These are phyloP conservation scores for Podaxis pistillaris DNA, from an alignment of 768 basidiomycete species.

Conservation along the genomic window DNA sequence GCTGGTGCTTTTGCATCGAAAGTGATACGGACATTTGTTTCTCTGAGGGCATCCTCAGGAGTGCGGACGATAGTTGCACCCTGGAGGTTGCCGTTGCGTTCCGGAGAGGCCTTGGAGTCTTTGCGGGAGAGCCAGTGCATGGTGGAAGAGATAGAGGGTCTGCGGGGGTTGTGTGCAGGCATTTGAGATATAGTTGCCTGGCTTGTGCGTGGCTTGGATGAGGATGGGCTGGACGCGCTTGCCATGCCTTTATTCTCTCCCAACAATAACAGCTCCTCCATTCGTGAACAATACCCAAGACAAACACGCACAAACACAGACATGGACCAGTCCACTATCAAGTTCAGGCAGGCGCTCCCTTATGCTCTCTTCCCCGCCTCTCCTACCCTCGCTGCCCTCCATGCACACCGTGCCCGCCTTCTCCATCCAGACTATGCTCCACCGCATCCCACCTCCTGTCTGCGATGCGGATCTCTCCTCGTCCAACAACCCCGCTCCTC, in stretches of 20 bases:
- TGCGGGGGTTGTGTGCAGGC: constrained; percentile 27
- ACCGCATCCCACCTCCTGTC: constrained; percentile 39
- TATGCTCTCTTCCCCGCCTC: constrained; percentile 48
- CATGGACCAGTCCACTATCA: constrained; percentile 34
- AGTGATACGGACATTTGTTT: constrained; percentile 43
- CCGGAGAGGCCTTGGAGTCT: constrained; percentile 35
- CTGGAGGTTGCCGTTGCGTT: constrained; percentile 56
- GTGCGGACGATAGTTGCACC: constrained; percentile 79
- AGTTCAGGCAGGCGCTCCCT: constrained; percentile 49
- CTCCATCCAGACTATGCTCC: constrained; percentile 22
- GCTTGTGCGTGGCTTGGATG: constrained; percentile 17
- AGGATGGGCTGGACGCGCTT: constrained; percentile 22
- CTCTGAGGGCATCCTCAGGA: constrained; percentile 72
- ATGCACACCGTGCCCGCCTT: constrained; percentile 40
- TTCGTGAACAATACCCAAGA: constrained; percentile 19
- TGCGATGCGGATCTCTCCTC: constrained; percentile 53
- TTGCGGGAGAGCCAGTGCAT: constrained; percentile 54
- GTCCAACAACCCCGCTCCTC: constrained; percentile 35
- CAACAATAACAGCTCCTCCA: constrained; percentile 13
- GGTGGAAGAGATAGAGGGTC: constrained; percentile 41
- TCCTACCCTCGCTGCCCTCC: constrained; percentile 61
- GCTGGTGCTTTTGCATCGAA: constrained; percentile 25
- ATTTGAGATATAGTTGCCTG: constrained; percentile 6
- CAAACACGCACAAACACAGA: constrained; percentile 15
- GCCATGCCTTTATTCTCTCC: constrained; percentile 4